phyloP scores from a whole-genome alignment of 2,329 filamentous ascomycete species.

The Apiospora marii region DNA sequence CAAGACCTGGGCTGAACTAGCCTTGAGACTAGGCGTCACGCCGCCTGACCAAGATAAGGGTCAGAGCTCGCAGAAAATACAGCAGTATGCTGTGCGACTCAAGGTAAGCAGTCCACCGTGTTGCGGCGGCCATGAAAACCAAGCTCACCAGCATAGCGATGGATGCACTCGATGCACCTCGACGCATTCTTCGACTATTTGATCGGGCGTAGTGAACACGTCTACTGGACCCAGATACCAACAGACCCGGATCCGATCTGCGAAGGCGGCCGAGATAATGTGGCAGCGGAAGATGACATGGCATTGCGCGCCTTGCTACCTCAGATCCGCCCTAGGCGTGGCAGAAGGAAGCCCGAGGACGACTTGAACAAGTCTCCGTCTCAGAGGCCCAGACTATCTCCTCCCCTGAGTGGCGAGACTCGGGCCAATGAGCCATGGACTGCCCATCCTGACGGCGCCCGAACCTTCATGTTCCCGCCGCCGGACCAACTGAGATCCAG shows the following conservation, averaged over 20 bases:
- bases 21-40: conserved; percentile 86
- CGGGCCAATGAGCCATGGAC: conserved; percentile 61
- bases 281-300: conserved; percentile 86
- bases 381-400: conserved; percentile 67
- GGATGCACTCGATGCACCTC: conserved; percentile 97
- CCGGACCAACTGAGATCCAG: conserved; percentile 48
- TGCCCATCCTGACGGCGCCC: conserved; percentile 52
- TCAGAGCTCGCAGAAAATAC: conserved; percentile 90
- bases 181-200: conserved; percentile 95
- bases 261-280: conserved; percentile 77
- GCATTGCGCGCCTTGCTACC: conserved; percentile 85
- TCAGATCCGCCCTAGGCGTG: conserved; percentile 71
- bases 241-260: conserved; percentile 67
- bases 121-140: neutral
- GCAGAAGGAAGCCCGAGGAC: conserved; percentile 69
- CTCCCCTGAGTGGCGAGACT: conserved; percentile 48
- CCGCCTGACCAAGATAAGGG: conserved; percentile 82
- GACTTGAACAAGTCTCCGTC: conserved; percentile 57
- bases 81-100: conserved; percentile 90
- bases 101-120: conserved; percentile 65
- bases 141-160: conserved; percentile 62
- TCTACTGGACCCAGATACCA: conserved; percentile 83
- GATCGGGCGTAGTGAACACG: conserved; percentile 72
- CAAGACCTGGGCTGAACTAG: conserved; percentile 91
- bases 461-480: conserved; percentile 47